Percentiles rank a stretch among this genome's conserved stretches.
Conservation (phyloP, 805 yeast species). For the Barnettozyma vustinii region DNA sequence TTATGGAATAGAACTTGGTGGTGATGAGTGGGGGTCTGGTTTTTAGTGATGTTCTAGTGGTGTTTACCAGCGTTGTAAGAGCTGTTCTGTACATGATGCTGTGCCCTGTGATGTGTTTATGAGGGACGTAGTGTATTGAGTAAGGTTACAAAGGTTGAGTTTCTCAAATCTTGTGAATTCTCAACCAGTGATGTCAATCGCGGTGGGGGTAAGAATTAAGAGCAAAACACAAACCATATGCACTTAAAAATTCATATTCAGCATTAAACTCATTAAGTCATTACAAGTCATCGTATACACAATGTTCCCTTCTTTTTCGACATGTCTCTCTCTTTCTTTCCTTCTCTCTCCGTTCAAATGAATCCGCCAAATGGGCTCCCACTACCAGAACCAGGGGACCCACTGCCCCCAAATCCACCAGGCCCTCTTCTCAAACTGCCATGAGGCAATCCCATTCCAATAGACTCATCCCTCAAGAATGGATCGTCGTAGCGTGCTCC, state of each 20-base stretch:
- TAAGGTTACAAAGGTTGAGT: background rate
- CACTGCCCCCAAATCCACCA: slow-evolving; percentile 1
- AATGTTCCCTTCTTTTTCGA: too few species aligned
- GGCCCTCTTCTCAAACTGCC: slow-evolving; percentile 5
- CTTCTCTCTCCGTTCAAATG: background rate
- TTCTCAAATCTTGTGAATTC: background rate
- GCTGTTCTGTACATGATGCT: background rate
- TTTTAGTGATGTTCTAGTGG: background rate
- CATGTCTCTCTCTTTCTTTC: background rate
- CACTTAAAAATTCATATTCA: background rate
- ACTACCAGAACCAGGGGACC: background rate
- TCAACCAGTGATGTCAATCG: background rate
- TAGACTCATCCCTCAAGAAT: slow-evolving; percentile 1
- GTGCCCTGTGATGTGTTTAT: background rate
- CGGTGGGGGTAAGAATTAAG: background rate
- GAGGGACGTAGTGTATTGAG: background rate
- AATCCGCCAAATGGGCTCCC: slow-evolving; percentile 9
- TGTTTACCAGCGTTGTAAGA: background rate
- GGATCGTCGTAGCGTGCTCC: slow-evolving; percentile 9
- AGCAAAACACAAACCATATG: background rate
- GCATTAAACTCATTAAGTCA: background rate
- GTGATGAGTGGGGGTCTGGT: background rate
- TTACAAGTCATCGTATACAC: background rate
- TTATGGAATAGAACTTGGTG: background rate
- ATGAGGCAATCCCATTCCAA: slow-evolving; percentile 10